phyloP scores from a whole-genome alignment of 495 filamentous ascomycete species.

The Parachaetomium inaequale region DNA sequence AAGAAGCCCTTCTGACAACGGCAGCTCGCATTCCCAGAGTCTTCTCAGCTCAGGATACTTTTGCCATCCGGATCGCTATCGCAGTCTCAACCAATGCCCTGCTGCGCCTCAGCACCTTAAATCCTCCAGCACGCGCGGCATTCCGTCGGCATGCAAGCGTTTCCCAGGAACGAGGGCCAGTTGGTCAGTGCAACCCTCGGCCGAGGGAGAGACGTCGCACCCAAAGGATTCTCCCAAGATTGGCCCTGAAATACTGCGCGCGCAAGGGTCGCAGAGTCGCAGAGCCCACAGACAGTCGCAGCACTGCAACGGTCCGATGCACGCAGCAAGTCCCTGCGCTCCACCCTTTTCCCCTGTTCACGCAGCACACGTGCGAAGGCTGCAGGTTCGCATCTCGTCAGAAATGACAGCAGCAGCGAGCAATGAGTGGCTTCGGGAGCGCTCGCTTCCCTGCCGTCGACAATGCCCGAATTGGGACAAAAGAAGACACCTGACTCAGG shows the following conservation, averaged over 20 bases:
- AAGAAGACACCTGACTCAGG: background rate
- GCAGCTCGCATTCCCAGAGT: background rate
- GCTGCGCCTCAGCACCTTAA: conserved; percentile 32
- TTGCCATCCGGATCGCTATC: background rate
- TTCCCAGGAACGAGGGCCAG: background rate
- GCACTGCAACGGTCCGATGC: background rate
- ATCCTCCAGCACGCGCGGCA: conserved; percentile 18
- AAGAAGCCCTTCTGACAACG: too few relatives aligned
- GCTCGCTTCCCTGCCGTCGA: conserved; percentile 4
- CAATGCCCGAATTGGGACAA: background rate
- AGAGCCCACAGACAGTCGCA: background rate
- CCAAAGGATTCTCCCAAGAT: conserved; percentile 16
- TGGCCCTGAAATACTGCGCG: conserved; percentile 4
- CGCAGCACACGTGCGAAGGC: conserved; percentile 7
- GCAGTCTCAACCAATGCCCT: conserved; percentile 11
- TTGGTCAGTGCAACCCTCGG: conserved; percentile 6
- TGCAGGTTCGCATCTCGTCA: conserved; percentile 11
- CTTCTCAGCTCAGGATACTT: too few relatives aligned
- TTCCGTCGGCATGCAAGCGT: conserved; percentile 1
- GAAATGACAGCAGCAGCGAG: background rate
- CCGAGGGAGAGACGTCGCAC: background rate
- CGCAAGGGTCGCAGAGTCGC: background rate
- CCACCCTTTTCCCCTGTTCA: background rate
- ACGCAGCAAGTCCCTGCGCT: background rate
- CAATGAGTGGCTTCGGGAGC: conserved; percentile 7